Evolutionary conservation across 495 filamentous ascomycete genomes (phyloP).

Genomic region (Clavariopsis aquatica): DNA sequence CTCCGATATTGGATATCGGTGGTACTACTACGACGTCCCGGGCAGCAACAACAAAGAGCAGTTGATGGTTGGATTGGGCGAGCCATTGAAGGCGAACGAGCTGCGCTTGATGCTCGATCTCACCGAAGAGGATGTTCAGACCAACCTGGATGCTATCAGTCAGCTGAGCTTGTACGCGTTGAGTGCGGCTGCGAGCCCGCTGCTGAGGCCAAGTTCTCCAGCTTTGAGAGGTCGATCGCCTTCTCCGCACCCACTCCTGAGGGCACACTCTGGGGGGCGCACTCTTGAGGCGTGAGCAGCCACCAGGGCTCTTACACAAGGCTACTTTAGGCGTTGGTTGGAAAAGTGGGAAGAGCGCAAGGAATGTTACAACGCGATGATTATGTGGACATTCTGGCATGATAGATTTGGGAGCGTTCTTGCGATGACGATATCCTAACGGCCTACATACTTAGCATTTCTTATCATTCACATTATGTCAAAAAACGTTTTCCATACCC

Average conservation of each 20-base stretch:
- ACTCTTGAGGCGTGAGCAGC: neutral
- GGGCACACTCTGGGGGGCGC: neutral
- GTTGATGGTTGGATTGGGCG: slow-evolving; percentile 36
- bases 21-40: slow-evolving; percentile 32
- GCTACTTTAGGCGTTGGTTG: neutral
- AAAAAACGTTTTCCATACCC: neutral
- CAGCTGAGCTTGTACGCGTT: slow-evolving; percentile 33
- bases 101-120: slow-evolving; percentile 37
- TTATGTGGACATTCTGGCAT: neutral
- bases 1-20: slow-evolving; percentile 19
- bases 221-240: slow-evolving; percentile 31
- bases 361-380: neutral
- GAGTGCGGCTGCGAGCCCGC: slow-evolving; percentile 33
- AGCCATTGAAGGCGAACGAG: slow-evolving; percentile 35
- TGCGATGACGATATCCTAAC: neutral
- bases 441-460: neutral
- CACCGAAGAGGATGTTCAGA: slow-evolving; percentile 31
- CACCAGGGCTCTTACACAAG: neutral
- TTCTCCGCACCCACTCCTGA: slow-evolving; percentile 26
- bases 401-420: slow-evolving; percentile 1
- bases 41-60: slow-evolving; percentile 27
- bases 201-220: slow-evolving; percentile 33
- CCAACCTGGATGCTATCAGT: slow-evolving; percentile 34
- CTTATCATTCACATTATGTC: neutral
- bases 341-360: neutral